Evolutionary conservation across 2,329 filamentous ascomycete genomes (phyloP), one percentile per base, ranked within the genome.

Genomic region (Biscogniauxia marginata): DNA sequence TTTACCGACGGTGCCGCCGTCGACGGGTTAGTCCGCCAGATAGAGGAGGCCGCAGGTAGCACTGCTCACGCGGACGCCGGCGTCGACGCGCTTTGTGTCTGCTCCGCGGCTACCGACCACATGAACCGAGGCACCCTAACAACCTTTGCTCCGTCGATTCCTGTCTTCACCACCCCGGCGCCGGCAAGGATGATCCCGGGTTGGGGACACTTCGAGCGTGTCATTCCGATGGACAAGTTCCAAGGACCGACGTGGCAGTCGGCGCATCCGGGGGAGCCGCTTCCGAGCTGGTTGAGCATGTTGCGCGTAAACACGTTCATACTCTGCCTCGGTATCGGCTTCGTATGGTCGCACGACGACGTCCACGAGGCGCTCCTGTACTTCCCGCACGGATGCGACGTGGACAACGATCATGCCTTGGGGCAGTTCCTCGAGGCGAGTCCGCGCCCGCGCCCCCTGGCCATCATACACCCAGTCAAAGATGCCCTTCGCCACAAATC

Each of bases 21-120:
- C 22, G 58, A 64, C 23, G 50, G 7, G 4, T 9, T 65, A 2
- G 55, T 52, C 3, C 48, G 54, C 4, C 39, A 58, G 44, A 61
- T 64, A 23, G 62, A 65, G 48, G 21, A 45, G n/a, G 48, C 46
- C 3, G 62, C 58, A 16, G 50, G 46, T 9, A 49, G 21, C 21
- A 5, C 46, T 13, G 20, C 24, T 13, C 30, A 9, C 30, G 53
- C 20, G 4, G 53, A 46, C 8, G 53, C 53, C 21, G 22, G 21
- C 6, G 46, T 64, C 9, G 56, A 64, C 22, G 60, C 54, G 23
- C 61, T 64, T 24, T 34, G 59, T 22, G n/a, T 64, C 16, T 47
- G 30, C 23, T 21, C 49, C 23, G n/a, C 52, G 30, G 25, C 34
- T 19, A 5, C 50, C 3, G 62, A 64, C 19, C 62, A 64, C 49